phyloP scores from a whole-genome alignment of 78 protist species.

The Chrysochromulina parva region DNA sequence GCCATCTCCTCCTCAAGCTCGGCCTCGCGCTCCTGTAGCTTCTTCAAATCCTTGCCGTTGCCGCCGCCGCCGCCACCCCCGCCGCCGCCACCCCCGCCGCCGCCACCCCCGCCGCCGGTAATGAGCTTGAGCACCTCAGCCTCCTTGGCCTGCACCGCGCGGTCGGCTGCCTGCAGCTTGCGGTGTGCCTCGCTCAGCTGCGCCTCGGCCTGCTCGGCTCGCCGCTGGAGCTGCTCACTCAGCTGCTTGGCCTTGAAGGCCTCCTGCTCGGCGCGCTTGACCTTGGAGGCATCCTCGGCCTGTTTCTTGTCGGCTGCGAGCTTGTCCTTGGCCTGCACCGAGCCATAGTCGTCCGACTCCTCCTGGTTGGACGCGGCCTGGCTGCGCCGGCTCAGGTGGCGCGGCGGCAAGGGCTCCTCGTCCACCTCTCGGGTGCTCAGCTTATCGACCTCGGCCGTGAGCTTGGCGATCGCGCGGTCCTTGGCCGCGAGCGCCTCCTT shows the following conservation, averaged over 20 bases:
- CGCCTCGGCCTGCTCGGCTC: background rate
- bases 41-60: background rate
- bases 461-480: background rate
- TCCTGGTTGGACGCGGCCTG: background rate
- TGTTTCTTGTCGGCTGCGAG: background rate
- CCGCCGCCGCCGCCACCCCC: background rate
- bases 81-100: too few species aligned
- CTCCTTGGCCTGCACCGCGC: background rate
- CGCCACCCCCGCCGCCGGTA: too few species aligned
- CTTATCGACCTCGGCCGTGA: background rate
- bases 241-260: background rate
- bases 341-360: background rate
- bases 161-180: background rate
- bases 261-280: too few species aligned
- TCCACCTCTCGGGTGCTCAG: background rate
- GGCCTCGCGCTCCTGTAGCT: background rate
- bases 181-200: background rate
- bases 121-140: background rate
- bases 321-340: background rate
- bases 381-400: background rate
- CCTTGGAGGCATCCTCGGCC: background rate
- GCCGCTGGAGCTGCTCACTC: background rate
- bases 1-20: background rate
- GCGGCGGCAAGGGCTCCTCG: background rate
- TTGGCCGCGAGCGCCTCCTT: background rate